Percentiles rank a stretch among this genome's conserved stretches.
phyloP scores from a whole-genome alignment of 2,329 filamentous ascomycete species.

The Fonsecaea pedrosoi region DNA sequence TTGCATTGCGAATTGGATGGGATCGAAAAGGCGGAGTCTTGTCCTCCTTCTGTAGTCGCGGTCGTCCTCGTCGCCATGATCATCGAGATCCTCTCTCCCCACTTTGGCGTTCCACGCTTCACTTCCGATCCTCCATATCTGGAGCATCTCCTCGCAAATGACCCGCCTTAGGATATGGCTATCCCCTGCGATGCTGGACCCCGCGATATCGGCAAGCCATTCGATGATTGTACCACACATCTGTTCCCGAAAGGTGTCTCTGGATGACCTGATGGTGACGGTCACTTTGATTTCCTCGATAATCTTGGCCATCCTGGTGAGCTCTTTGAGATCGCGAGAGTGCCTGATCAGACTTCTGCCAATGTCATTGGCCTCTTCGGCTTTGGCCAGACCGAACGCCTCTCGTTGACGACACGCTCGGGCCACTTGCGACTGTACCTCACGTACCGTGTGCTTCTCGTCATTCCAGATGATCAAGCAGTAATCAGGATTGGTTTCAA shows the following conservation, averaged over 20 bases:
- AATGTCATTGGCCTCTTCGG: constrained; percentile 86
- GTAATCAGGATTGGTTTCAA: constrained; percentile 73
- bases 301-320: constrained; percentile 79
- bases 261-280: constrained; percentile 88
- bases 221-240: constrained; percentile 99
- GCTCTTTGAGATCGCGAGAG: constrained; percentile 70
- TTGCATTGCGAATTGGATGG: constrained; percentile 49
- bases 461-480: constrained; percentile 95
- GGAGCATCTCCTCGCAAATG: constrained; percentile 90
- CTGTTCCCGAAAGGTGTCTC: constrained; percentile 95
- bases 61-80: constrained; percentile 72
- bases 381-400: constrained; percentile 73
- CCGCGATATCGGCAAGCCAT: constrained; percentile 92
- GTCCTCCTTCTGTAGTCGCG: constrained; percentile 47
- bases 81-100: constrained; percentile 79
- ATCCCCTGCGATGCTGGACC: constrained; percentile 83
- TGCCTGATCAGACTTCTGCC: constrained; percentile 86
- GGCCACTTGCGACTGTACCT: constrained; percentile 88
- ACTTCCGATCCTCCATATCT: constrained; percentile 86
- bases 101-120: constrained; percentile 78
- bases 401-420: constrained; percentile 79
- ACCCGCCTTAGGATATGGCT: constrained; percentile 77
- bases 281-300: constrained; percentile 97
- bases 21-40: constrained; percentile 49
- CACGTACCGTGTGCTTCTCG: constrained; percentile 94